Conservation (phyloP, 352 stramenopile genomes). For the Globisporangium spiculum region DNA sequence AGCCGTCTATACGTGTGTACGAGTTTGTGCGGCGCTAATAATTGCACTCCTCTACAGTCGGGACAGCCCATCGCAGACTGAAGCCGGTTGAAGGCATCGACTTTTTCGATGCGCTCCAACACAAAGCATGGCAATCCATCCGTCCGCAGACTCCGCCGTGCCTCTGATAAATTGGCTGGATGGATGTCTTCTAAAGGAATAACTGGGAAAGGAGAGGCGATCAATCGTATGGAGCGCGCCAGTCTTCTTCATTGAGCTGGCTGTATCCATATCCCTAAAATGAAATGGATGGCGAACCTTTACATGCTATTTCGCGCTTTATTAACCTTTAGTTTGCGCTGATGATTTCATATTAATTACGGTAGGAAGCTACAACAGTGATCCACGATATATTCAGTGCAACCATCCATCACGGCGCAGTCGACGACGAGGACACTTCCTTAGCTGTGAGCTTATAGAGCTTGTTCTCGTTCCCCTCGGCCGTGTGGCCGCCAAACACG, state of each 20-base stretch:
- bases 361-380: neutral
- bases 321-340: neutral
- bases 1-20: neutral
- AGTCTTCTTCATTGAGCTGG: constrained; percentile 2
- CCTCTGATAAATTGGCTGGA: neutral
- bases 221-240: neutral
- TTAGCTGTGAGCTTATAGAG: constrained; percentile 27
- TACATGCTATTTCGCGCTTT: neutral
- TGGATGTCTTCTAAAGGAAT: neutral
- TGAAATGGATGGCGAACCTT: neutral
- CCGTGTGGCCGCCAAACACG: constrained; percentile 51
- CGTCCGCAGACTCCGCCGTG: neutral
- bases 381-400: neutral
- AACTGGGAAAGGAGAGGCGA: neutral
- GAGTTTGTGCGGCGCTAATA: neutral
- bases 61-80: neutral
- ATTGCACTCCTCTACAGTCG: neutral
- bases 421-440: neutral
- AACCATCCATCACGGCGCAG: neutral
- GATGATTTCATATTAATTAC: neutral
- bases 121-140: neutral
- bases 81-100: neutral
- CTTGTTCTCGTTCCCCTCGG: constrained; percentile 45
- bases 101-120: neutral
- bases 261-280: neutral